These are phyloP conservation scores for Zymoseptoria crescenta DNA, from an alignment of 2,329 filamentous ascomycete species.

Conservation along the genomic window DNA sequence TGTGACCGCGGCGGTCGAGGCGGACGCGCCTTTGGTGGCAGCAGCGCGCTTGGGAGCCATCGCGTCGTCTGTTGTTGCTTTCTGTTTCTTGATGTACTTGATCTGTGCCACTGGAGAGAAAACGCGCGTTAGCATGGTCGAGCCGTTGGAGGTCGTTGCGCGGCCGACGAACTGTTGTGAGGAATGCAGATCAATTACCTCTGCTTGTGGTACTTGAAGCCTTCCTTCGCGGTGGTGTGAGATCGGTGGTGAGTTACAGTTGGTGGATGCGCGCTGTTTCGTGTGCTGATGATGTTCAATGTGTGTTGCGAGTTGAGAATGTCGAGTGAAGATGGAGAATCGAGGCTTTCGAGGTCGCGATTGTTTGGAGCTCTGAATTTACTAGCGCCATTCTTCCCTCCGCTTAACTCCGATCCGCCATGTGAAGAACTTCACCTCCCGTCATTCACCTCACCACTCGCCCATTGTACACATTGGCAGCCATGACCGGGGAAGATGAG, in stretches of 20 bases:
- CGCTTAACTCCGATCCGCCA: background rate
- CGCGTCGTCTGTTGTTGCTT: constrained; percentile 13
- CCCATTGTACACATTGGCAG: background rate
- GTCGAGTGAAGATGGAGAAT: background rate
- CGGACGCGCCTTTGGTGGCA: constrained; percentile 8
- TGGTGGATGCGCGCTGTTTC: background rate
- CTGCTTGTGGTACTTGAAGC: background rate
- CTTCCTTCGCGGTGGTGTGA: background rate
- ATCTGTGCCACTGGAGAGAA: constrained; percentile 21
- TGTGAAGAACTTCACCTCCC: background rate
- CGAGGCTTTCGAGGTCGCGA: background rate
- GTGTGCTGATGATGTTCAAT: background rate
- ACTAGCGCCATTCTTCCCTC: too few relatives aligned
- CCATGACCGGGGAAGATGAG: background rate
- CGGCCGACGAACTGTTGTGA: constrained; percentile 1
- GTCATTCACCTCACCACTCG: background rate
- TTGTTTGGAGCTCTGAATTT: background rate
- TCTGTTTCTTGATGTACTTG: constrained; percentile 25
- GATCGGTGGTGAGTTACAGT: background rate
- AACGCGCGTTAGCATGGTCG: background rate
- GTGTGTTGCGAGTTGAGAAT: background rate
- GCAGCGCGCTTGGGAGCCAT: constrained; percentile 17
- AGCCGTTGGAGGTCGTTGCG: background rate
- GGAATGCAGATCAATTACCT: background rate
- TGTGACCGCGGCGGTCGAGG: constrained; percentile 10